Evolutionary conservation across 1,284 basidiomycete genomes (phyloP), one percentile per base, ranked within the genome.

Genomic region (Sporisorium graminicola): DNA sequence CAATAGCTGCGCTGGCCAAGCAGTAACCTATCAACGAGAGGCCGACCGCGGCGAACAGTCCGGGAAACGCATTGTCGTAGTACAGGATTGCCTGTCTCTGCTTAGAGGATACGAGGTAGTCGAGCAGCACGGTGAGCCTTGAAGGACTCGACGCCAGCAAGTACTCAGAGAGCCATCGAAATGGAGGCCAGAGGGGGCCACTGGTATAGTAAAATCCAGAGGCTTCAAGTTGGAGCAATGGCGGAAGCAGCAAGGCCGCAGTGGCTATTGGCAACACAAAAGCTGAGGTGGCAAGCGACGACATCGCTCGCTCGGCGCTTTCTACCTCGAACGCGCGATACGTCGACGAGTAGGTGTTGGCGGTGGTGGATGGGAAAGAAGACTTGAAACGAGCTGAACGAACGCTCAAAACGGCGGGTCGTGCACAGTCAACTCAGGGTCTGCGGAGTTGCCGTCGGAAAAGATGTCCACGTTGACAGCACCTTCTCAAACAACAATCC

Each of bases 21-120:
- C 59, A 70, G 40, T 60, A 74, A 1, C 78, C 82, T 2, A 80
- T 27, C 29, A 80, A 58, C 1, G 74, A 71, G 0, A 83, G 49
- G 0, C 73, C 74, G 10, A 71, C 10, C 2, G 81, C 62, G 7
- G 79, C 68, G 27, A 77, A 65, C 2, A 81, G 56, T 3, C 68
- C 79, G 0, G 79, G 79, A 18, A 81, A 72, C 0, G 66, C 65
- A 46, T 70, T 49, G 58, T 81, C 77, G 55, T 76, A 65, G 33
- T 75, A 51, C 16, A 73, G 26, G 10, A 80, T 65, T 14, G 33
- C 2, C 3, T 49, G 12, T 8, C 65, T 24, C 13, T 60, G 49
- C 3, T 16, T 9, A 16, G 20, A 9, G 1, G 65, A 33, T 2
- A 73, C 20, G 5, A 61, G 1, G 13, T 9, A 16, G 24, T 63